Evolutionary conservation across 495 filamentous ascomycete species (phyloP).

Genomic region (Neurospora tetraspora): DNA sequence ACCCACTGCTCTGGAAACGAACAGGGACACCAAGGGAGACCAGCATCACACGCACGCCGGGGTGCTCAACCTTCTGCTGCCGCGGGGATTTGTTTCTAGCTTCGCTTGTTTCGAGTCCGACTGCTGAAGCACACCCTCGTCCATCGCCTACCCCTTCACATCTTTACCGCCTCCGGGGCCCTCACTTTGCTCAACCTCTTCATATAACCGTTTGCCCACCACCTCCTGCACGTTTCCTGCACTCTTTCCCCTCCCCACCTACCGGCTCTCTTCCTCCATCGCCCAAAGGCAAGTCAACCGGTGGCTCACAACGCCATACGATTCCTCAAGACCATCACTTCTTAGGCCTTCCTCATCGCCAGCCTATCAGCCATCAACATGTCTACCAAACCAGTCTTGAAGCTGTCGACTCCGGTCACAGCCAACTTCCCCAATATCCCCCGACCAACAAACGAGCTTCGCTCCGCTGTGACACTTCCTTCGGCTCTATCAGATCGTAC

Average conservation of each 20-base stretch:
- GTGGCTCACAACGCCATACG: conserved; percentile 18
- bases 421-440: conserved; percentile 74
- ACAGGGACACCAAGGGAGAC: conserved; percentile 8
- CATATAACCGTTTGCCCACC: conserved; percentile 33
- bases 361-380: conserved; percentile 31
- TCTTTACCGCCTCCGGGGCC: conserved; percentile 12
- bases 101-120: conserved; percentile 11
- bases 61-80: conserved; percentile 10
- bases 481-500: conserved; percentile 23
- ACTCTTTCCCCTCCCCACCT: conserved; percentile 24
- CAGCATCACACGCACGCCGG: conserved; percentile 13
- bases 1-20: conserved; percentile 17
- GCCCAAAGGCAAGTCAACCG: conserved; percentile 27
- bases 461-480: conserved; percentile 36
- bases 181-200: conserved; percentile 17
- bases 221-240: conserved; percentile 15
- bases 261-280: conserved; percentile 24
- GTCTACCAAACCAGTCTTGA: conserved; percentile 55
- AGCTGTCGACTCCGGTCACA: conserved; percentile 66
- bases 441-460: conserved; percentile 35
- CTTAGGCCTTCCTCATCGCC: conserved; percentile 1
- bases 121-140: conserved; percentile 7
- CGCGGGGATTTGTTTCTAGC: conserved; percentile 14
- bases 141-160: conserved; percentile 3
- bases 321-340: conserved; percentile 33